Evolutionary conservation across 192 early-diverging fungal species (phyloP), one percentile per base, ranked within the genome.

Genomic region (Mortierella alpina): DNA sequence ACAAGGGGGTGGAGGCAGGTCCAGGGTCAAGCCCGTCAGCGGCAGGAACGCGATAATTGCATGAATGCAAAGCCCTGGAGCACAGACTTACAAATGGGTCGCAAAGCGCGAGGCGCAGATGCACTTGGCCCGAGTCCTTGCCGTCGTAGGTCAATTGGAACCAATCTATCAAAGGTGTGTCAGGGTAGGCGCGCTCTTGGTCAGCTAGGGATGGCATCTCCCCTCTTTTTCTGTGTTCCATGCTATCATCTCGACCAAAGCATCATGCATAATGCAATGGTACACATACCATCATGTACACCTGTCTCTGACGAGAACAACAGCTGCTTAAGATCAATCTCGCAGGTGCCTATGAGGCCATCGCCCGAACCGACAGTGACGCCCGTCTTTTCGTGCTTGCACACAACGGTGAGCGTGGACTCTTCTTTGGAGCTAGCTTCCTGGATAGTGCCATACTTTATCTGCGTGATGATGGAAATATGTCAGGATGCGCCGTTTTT

Each of bases 261-360:
- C 18, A 58, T 31, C 31, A 31, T 31, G 31, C 31, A 31, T 31
- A 31, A 31, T 31, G 49, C 49, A 11, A 17, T 2, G 10, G 49
- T 40, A 48, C n/a, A 18, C 23, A 20, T 80, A 80, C 77, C 65
- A 23, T 72, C 65, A 31, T 23, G 14, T 5, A 68, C 22, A n/a
- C 70, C 77, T 9, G 41, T 44, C 6, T 68, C 42, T 18, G 69
- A 70, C 1, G 15, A 13, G 10, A 63, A 72, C 18, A 80, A 59
- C 8, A 47, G 54, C 59, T 72, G n/a, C 52, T 80, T 80, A 3
- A 80, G 60, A 54, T 72, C 77, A 45, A 80, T 67, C 42, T 72
- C 62, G 55, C 77, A 80, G 45, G 49, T 80, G 42, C 77, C 77
- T 52, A 80, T 80, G 18, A 80, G 60, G 4, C 70, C 70, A 61